phyloP scores from a whole-genome alignment of 2,329 filamentous ascomycete genomes.

The Bisporella sp. region DNA sequence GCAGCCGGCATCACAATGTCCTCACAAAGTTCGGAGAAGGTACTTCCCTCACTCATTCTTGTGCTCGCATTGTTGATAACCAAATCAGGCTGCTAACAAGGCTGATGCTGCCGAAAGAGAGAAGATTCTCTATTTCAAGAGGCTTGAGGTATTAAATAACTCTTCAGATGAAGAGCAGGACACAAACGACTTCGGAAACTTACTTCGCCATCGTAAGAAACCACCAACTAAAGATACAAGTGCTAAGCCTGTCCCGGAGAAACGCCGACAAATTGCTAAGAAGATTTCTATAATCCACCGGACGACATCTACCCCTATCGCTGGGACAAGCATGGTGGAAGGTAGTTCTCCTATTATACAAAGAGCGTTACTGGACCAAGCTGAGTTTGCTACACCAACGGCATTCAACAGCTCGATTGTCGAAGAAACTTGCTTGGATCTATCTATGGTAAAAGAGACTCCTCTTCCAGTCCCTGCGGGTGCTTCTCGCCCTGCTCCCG shows the following conservation, averaged over 20 bases:
- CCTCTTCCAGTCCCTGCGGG: background rate
- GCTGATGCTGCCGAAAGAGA: background rate
- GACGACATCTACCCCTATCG: slow-evolving; percentile 16
- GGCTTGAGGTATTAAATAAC: slow-evolving; percentile 21
- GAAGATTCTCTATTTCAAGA: slow-evolving; percentile 5
- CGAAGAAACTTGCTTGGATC: background rate
- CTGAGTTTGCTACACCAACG: slow-evolving; percentile 12
- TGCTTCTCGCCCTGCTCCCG: slow-evolving; percentile 5
- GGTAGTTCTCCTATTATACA: background rate
- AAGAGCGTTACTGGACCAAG: slow-evolving; percentile 14
- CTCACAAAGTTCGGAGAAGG: too few species aligned
- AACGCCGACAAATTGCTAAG: slow-evolving; percentile 2
- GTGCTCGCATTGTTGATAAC: background rate
- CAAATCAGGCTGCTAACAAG: background rate
- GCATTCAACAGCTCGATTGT: background rate
- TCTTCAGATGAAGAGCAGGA: slow-evolving; percentile 20
- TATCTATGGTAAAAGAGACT: slow-evolving; percentile 7
- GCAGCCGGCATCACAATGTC: too few species aligned
- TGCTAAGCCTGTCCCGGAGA: slow-evolving; percentile 20
- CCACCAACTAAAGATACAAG: slow-evolving; percentile 31
- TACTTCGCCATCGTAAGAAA: slow-evolving; percentile 7
- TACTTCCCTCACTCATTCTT: too few species aligned
- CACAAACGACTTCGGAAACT: slow-evolving; percentile 12
- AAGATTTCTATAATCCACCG: slow-evolving; percentile 17
- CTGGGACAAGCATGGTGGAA: slow-evolving; percentile 7